Conservation (phyloP, 345 rosid genomes). For the Carallia pectinifolia region DNA sequence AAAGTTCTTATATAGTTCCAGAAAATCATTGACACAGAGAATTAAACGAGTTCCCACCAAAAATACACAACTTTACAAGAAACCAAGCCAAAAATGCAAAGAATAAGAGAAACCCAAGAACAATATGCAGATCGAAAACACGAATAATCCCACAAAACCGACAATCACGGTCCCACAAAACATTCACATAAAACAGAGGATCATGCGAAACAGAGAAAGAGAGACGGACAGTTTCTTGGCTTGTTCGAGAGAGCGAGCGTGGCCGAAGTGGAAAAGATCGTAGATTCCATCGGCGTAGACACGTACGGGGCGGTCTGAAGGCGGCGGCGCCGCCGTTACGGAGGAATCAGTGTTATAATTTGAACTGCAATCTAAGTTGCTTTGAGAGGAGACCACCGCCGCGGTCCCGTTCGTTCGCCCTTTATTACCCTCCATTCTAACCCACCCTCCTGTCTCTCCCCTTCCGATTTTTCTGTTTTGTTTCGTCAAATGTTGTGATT, state of each 20-base stretch:
- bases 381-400: neutral
- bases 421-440: neutral
- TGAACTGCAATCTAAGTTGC: neutral
- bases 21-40: neutral
- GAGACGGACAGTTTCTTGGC: slow-evolving; percentile 75
- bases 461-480: neutral
- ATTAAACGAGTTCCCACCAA: neutral
- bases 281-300: slow-evolving; percentile 99
- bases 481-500: neutral
- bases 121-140: neutral
- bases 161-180: neutral
- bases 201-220: neutral
- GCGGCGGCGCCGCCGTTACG: neutral
- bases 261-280: slow-evolving; percentile 97
- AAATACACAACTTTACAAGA: neutral
- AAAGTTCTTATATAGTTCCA: neutral
- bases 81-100: neutral
- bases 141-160: neutral
- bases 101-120: neutral
- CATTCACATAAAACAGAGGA: neutral
- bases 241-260: slow-evolving; percentile 93
- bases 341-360: neutral
- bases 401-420: neutral
- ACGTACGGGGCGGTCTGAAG: slow-evolving; percentile 45
- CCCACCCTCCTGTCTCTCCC: neutral